A percentile compares a stretch with the other conserved stretches of the same genome.
Evolutionary conservation across 2,329 filamentous ascomycete species (phyloP).

Genomic region (Pseudopyrenochaeta lycopersici): DNA sequence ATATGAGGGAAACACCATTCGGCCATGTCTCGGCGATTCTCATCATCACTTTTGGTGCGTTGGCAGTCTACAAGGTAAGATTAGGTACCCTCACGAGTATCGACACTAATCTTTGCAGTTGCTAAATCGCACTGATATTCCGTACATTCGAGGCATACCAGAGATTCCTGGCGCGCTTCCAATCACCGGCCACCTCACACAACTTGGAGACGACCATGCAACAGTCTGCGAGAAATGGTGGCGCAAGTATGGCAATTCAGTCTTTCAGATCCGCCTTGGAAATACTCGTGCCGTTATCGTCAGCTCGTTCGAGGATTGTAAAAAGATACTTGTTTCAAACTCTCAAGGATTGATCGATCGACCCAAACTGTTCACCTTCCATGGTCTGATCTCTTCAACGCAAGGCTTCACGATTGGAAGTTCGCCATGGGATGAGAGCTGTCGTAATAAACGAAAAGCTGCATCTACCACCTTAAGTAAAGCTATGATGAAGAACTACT

Average conservation of each 20-base stretch:
- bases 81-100: neutral
- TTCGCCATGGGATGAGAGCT: constrained; percentile 63
- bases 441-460: constrained; percentile 63
- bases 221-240: constrained; percentile 62
- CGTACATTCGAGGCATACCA: constrained; percentile 58
- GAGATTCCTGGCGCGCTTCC: constrained; percentile 62
- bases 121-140: constrained; percentile 56
- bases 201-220: constrained; percentile 64
- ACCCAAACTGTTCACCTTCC: constrained; percentile 63
- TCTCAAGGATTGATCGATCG: constrained; percentile 62
- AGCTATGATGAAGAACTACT: constrained; percentile 58
- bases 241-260: constrained; percentile 57
- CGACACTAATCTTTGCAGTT: constrained; percentile 5
- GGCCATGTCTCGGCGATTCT: neutral
- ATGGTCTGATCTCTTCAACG: constrained; percentile 58
- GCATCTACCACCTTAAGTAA: constrained; percentile 59
- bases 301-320: constrained; percentile 63
- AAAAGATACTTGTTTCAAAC: constrained; percentile 59
- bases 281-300: constrained; percentile 63
- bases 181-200: constrained; percentile 60
- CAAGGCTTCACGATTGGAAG: constrained; percentile 66
- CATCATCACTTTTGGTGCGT: neutral
- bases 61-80: constrained; percentile 13
- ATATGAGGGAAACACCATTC: constrained; percentile 1
- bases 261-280: constrained; percentile 63